Percentiles rank a stretch among this genome's conserved stretches.
Evolutionary conservation across 345 rosid genomes (phyloP).

Genomic region (Ceriops tagal): DNA sequence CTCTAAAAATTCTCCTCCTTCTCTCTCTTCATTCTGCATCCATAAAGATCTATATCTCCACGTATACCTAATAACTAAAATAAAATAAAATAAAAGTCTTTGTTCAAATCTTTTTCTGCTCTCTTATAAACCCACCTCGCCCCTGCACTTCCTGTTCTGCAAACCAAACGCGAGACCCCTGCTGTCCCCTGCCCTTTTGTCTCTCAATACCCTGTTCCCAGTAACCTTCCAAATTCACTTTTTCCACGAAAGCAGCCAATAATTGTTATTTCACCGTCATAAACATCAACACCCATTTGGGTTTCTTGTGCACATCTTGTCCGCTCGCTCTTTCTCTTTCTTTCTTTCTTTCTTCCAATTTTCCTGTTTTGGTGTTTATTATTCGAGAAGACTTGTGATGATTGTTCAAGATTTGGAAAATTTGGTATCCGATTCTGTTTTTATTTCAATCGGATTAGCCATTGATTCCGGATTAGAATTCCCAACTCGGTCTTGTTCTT

Average conservation of each 20-base stretch:
- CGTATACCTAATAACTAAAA: too few relatives aligned
- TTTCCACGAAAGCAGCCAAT: too few relatives aligned
- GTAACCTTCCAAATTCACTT: too few relatives aligned
- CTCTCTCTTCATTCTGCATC: not conserved
- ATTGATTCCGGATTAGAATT: slow-evolving; percentile 31
- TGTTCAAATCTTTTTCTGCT: slow-evolving; percentile 17
- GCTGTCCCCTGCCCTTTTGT: slow-evolving; percentile 13
- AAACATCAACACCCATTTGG: not conserved
- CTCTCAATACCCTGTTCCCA: not conserved
- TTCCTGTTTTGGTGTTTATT: not conserved
- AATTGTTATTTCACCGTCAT: not conserved
- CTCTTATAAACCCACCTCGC: slow-evolving; percentile 25
- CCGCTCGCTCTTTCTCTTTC: slow-evolving; percentile 44
- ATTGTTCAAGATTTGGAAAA: slow-evolving; percentile 20
- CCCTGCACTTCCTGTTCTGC: slow-evolving; percentile 7
- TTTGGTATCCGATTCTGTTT: slow-evolving; percentile 48
- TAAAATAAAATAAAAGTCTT: not conserved
- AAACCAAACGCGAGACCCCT: not conserved
- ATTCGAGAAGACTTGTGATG: slow-evolving; percentile 14
- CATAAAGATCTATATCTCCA: too few relatives aligned
- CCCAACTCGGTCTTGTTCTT: slow-evolving; percentile 7
- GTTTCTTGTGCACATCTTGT: not conserved
- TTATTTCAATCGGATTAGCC: slow-evolving; percentile 34
- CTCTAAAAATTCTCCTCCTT: slow-evolving; percentile 5
- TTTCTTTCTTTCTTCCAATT: not conserved